These are phyloP conservation scores for Flaveria ramosissima DNA, from an alignment of 129 eudicot genomes.

Conservation along the genomic window DNA sequence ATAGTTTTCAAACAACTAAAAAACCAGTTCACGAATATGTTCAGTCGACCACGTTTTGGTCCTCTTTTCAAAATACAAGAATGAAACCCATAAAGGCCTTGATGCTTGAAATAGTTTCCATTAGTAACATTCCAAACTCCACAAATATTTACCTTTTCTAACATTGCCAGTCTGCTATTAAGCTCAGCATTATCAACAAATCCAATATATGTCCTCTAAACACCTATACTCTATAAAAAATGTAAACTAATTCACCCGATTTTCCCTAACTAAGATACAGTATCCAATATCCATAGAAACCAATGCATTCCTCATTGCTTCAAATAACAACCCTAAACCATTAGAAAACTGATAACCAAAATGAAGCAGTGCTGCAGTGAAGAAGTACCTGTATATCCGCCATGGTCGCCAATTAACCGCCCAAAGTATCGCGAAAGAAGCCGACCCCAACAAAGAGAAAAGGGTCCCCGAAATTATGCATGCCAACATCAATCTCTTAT, in stretches of 20 bases:
- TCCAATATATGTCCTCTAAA: background rate
- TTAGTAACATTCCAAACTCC: conserved; percentile 11
- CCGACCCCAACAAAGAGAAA: conserved; percentile 70
- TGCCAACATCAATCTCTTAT: conserved; percentile 63
- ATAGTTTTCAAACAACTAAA: background rate
- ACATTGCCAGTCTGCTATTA: background rate
- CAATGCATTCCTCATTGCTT: conserved; percentile 16
- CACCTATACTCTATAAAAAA: background rate
- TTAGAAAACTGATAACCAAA: background rate
- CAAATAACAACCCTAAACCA: conserved; percentile 4
- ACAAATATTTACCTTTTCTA: background rate
- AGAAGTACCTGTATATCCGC: conserved; percentile 84
- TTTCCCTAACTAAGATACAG: conserved; percentile 15
- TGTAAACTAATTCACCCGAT: background rate
- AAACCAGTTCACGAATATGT: background rate
- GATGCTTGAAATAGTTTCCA: background rate
- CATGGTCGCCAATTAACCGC: conserved; percentile 99
- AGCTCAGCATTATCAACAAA: background rate
- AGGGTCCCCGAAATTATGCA: conserved; percentile 75
- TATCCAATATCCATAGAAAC: background rate
- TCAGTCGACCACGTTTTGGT: background rate
- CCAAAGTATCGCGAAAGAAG: conserved; percentile 91
- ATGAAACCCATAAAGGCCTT: background rate
- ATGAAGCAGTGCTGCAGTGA: background rate
- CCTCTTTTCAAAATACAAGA: background rate